phyloP scores from a whole-genome alignment of 108 stramenopile species.

The Chaetoceros muelleri region DNA sequence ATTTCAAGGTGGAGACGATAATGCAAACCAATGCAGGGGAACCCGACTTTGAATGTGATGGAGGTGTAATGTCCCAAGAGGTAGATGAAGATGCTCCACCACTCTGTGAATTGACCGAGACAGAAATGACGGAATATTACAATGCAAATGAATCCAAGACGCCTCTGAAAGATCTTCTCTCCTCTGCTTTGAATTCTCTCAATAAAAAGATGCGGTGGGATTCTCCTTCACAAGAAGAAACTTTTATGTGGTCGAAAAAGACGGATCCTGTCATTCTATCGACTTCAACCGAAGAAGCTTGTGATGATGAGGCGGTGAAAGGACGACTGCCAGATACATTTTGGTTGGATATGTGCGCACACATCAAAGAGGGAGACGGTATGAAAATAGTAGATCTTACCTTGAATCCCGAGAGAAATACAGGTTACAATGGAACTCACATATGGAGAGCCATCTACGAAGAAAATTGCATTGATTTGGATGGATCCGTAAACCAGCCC shows the following conservation, averaged over 20 bases:
- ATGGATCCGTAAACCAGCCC: conserved; percentile 16
- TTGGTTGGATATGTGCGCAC: conserved; percentile 85
- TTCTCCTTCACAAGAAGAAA: conserved; percentile 48
- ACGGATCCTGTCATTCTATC: conserved; percentile 46
- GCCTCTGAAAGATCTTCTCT: conserved; percentile 6
- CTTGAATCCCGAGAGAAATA: conserved; percentile 89
- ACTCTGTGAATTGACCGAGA: conserved; percentile 25
- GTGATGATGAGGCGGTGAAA: conserved; percentile 22
- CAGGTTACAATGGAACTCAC: conserved; percentile 88
- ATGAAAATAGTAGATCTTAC: conserved; percentile 74
- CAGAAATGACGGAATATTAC: conserved; percentile 1
- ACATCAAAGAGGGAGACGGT: conserved; percentile 38
- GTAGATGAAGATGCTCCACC: conserved; percentile 70
- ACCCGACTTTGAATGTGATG: conserved; percentile 57
- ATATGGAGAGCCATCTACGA: conserved; percentile 89
- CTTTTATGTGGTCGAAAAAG: conserved; percentile 61
- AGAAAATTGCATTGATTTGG: conserved; percentile 74
- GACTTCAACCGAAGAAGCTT: conserved; percentile 27
- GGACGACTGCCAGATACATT: conserved; percentile 52
- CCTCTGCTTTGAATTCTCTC: conserved; percentile 28
- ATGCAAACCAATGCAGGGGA: conserved; percentile 2
- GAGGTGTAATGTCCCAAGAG: conserved; percentile 30
- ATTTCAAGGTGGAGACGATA: conserved; percentile 3
- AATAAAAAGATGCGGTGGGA: conserved; percentile 19
- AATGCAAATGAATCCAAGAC: not conserved